phyloP scores from a whole-genome alignment of 768 basidiomycete genomes.

The Phaffia tasmanica region DNA sequence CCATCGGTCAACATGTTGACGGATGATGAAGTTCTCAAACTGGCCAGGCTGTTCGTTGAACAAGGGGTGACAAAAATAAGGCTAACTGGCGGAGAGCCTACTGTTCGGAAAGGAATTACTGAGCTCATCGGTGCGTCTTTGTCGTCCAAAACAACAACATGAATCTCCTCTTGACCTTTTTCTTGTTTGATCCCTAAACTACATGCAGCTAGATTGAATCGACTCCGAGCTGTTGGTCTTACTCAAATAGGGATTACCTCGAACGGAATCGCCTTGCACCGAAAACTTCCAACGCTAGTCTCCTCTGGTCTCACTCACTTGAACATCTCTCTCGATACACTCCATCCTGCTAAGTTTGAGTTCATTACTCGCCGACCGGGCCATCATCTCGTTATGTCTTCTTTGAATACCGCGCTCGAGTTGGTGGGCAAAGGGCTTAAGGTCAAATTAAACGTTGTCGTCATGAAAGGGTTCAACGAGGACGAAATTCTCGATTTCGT shows the following conservation, averaged over 20 bases:
- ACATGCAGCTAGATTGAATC: conserved; percentile 49
- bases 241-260: conserved; percentile 73
- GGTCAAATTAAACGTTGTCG: conserved; percentile 70
- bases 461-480: conserved; percentile 71
- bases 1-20: conserved; percentile 59
- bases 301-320: conserved; percentile 66
- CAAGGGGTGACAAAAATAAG: conserved; percentile 79
- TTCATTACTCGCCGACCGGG: conserved; percentile 68
- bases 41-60: conserved; percentile 64
- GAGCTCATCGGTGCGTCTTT: conserved; percentile 54
- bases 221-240: conserved; percentile 52
- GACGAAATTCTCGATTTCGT: conserved; percentile 68
- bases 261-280: conserved; percentile 63
- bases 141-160: not conserved
- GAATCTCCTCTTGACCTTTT: not conserved
- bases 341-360: conserved; percentile 78
- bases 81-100: conserved; percentile 80
- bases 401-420: conserved; percentile 54
- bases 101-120: conserved; percentile 60
- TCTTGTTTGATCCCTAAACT: not conserved
- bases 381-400: conserved; percentile 60
- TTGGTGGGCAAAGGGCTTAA: conserved; percentile 28
- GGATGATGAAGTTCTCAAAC: conserved; percentile 60
- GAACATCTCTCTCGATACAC: conserved; percentile 56
- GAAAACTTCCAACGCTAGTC: conserved; percentile 58